Base-by-base conservation (phyloP, 768 basidiomycete species). In the Trametes cingulata region DNA sequence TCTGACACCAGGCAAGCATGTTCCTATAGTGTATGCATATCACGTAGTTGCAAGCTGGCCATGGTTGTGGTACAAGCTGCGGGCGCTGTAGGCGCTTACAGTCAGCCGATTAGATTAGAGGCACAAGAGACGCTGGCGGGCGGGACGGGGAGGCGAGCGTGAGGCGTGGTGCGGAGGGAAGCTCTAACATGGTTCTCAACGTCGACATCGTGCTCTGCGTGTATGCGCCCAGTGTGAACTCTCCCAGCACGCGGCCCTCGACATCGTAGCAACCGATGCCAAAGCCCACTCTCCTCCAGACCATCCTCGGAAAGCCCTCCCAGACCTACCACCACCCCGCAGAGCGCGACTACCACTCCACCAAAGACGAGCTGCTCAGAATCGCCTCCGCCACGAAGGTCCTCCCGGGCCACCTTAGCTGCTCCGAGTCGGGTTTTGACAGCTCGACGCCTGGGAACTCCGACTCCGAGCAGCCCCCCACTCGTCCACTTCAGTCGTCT, bases 231-330 rank as follows among this genome's bases (percentile, higher is more conserved):
- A 41, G 56, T 57, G 47, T 27, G 29, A 41, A 22, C 17, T 36
- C n/a, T 57, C 56, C 46, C 56, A 57, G 56, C 56, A 33, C 47
- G n/a, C 15, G 25, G 14, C 36, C 56, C 47, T 42, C 56, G 56
- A 57, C 56, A 50, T 57, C 56, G 47, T 57, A 42, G 29, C 56
- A 27, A 39, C 46, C 66, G 62, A 85, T 85, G 85, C 73, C 75
- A 27, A 84, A 80, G 68, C 82, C 85, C 47, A 83, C 83, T 5
- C 68, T 86, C 48, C 65, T 86, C 52, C 88, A 90, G 71, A 78
- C 77, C 40, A 70, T 90, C 43, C 77, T 91, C 42, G 81, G 83
- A 52, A 71, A 78, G 52, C 89, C 89, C 12, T 88, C 88, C 1
- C 85, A 88, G 69, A 74, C 79, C 0, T 91, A 91, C 70, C 67